phyloP scores from a whole-genome alignment of 352 stramenopile genomes.

The Pythium dissimile region DNA sequence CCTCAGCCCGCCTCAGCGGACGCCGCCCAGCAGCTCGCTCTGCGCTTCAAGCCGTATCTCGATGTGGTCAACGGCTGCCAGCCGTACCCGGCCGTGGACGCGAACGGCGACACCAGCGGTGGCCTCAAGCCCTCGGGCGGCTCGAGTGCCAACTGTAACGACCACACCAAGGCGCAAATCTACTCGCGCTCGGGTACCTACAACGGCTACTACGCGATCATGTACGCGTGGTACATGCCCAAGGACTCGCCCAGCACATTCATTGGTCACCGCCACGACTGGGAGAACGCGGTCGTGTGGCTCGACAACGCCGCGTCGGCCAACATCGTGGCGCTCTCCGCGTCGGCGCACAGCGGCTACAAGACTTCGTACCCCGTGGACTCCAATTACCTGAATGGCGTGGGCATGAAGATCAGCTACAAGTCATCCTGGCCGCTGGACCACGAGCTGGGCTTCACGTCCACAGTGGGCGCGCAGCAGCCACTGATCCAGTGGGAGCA shows the following conservation, averaged over 20 bases:
- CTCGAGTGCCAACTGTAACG: slow-evolving; percentile 8
- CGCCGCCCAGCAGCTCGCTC: slow-evolving; percentile 12
- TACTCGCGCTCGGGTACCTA: slow-evolving; percentile 26
- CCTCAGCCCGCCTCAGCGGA: background rate
- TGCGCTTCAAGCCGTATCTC: slow-evolving; percentile 30
- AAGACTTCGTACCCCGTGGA: slow-evolving; percentile 10
- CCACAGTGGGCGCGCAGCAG: background rate
- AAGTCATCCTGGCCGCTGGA: slow-evolving; percentile 6
- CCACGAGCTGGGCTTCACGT: slow-evolving; percentile 10
- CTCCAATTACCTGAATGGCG: background rate
- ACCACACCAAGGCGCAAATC: slow-evolving; percentile 20
- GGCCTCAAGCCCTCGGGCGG: slow-evolving; percentile 13
- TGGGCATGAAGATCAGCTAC: slow-evolving; percentile 12
- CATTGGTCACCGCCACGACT: slow-evolving; percentile 35
- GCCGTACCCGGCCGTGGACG: slow-evolving; percentile 22
- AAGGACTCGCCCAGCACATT: slow-evolving; percentile 28
- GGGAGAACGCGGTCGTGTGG: slow-evolving; percentile 35
- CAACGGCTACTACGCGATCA: slow-evolving; percentile 28
- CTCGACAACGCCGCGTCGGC: slow-evolving; percentile 12
- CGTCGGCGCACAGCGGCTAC: slow-evolving; percentile 9
- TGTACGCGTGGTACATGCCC: slow-evolving; percentile 40
- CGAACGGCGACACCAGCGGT: slow-evolving; percentile 17
- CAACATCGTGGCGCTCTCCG: slow-evolving; percentile 6
- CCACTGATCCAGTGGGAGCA: slow-evolving; percentile 1
- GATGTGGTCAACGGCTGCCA: slow-evolving; percentile 21